Evolutionary conservation across 2,329 filamentous ascomycete species (phyloP), one percentile per base, ranked within the genome.

Genomic region (Alternaria sp.): DNA sequence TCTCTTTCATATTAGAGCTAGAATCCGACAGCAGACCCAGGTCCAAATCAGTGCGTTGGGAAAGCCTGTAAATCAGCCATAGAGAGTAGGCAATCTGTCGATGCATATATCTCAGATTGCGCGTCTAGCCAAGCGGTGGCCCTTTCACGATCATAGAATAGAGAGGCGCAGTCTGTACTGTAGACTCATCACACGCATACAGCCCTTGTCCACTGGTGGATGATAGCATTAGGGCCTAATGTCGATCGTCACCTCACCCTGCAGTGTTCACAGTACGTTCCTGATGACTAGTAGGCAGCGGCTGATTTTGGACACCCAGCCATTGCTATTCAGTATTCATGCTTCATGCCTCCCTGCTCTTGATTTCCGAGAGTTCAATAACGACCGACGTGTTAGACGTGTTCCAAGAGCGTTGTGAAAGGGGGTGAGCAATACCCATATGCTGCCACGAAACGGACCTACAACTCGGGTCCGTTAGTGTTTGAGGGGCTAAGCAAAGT

Each of bases 111-210:
- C 26, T 29, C 31, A 26, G 24, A 28, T 41, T 52, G 54, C 40
- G 54, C 21, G 39, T 44, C 31, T 41, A 26, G 28, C 28, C 36
- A 14, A 21, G 14, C 13, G 8, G 28, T 41, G 21, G 28, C 34
- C 23, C 28, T 11, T 28, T 33, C 51, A 51, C 48, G 37, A 33
- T n/a, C 48, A 14, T 31, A 31, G 36, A 23, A 24, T 36, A 39
- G 21, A 37, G 48, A 36, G 54, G 48, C 54, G 48, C 26, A 56
- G 40, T 44, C 17, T 48, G 44, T 48, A 36, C 44, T 34, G 17
- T 52, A 39, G 46, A 33, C 13, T 26, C 17, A 31, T 36, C 21
- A n/a, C 37, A 36, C 31, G 45, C 50, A 42, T 44, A 55, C 34
- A 29, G 31, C 29, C 29, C 42, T 46, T 42, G 28, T 33, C 11